Conservation (phyloP, 2,329 filamentous ascomycete genomes). For the Bretziella fagacearum region DNA sequence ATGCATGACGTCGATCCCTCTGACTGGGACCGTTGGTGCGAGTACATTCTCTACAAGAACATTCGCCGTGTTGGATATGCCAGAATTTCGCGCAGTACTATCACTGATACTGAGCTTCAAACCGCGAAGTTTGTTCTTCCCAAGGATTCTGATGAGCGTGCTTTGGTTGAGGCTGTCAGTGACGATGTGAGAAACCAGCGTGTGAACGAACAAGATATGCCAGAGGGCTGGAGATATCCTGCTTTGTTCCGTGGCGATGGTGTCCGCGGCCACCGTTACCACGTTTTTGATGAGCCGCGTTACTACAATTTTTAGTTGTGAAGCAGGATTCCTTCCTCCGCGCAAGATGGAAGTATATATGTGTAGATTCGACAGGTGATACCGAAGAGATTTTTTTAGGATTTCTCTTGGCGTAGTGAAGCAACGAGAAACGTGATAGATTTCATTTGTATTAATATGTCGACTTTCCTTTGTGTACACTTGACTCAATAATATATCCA, state of each 20-base stretch:
- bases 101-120: slow-evolving; percentile 95
- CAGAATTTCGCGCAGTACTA: slow-evolving; percentile 69
- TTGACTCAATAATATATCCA: too few relatives aligned
- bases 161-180: slow-evolving; percentile 24
- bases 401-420: too few relatives aligned
- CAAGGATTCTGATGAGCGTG: slow-evolving; percentile 38
- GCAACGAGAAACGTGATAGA: too few relatives aligned
- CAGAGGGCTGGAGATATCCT: slow-evolving; percentile 68
- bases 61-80: slow-evolving; percentile 78
- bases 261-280: slow-evolving; percentile 77
- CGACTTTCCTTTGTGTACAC: too few relatives aligned
- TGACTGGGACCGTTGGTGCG: slow-evolving; percentile 97
- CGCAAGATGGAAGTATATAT: too few relatives aligned
- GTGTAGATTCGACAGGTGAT: too few relatives aligned
- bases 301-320: slow-evolving; percentile 33
- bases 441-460: too few relatives aligned
- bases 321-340: too few relatives aligned
- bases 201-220: slow-evolving; percentile 56
- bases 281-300: slow-evolving; percentile 84
- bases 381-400: not conserved
- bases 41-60: slow-evolving; percentile 93
- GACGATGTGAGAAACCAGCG: slow-evolving; percentile 38
- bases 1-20: slow-evolving; percentile 90
- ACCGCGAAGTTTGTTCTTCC: slow-evolving; percentile 89
- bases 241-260: slow-evolving; percentile 68